Evolutionary conservation across 176 grass and related monocot genomes (phyloP), one percentile per base, ranked within the genome.

Genomic region (Zea luxurians): DNA sequence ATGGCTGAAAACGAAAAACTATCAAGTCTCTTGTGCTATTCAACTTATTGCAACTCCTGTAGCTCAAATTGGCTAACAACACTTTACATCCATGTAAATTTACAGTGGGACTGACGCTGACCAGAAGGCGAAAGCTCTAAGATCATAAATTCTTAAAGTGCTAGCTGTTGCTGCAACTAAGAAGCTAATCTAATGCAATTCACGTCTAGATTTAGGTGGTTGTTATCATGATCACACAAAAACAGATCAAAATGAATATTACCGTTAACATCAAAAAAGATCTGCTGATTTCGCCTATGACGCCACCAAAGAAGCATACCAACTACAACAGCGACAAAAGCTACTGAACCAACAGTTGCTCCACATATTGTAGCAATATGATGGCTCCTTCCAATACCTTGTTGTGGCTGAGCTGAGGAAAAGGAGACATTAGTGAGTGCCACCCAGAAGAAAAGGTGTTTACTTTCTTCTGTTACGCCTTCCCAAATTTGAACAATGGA

Each of bases 241-340:
- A 5, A 58, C 6, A 70, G 5, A 34, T 66, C 45, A 1, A 34
- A 73, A 47, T 52, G 44, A 82, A 48, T 63, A 79, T 92, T 82
- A 98, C 95, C 95, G 43, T 94, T 93, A 69, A 98, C 91, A 47
- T 98, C 95, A 77, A 94, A 98, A 71, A 98, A 98, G 52, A 98
- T 82, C 76, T 94, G 95, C 47, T 98, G 95, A 66, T 92, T 98
- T 71, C 46, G 81, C 89, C 82, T 92, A 71, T 92, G 71, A n/a
- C 78, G 92, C 83, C 89, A 92, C 89, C 87, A 94, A 80, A 98
- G 83, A 85, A 98, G 73, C 74, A 98, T 73, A 78, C 85, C 64
- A 42, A 81, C 64, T 45, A 60, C 41, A 21, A 90, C 43, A 34
- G 62, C 50, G 1, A 73, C 16, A 68, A 94, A 83, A 70, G 74